Evolutionary conservation across 345 rosid genomes (phyloP).

Genomic region (Chamaenerion angustifolium): DNA sequence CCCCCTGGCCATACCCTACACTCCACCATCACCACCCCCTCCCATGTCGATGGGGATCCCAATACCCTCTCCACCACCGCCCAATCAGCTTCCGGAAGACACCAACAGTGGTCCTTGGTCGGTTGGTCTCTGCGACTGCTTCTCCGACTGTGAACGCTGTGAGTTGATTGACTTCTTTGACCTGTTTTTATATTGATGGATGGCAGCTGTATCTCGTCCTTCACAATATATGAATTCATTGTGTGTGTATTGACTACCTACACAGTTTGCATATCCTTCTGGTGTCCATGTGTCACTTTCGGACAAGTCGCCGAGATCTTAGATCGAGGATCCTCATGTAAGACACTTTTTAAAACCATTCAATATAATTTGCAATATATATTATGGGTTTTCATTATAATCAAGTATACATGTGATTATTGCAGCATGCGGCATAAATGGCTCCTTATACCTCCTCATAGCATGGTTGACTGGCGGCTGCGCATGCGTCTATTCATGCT

Average conservation of each 20-base stretch:
- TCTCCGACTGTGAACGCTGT: slow-evolving; percentile 9
- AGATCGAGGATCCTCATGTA: neutral
- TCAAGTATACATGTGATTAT: neutral
- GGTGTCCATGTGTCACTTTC: neutral
- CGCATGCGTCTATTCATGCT: slow-evolving; percentile 15
- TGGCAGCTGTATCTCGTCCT: no score
- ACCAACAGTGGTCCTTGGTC: slow-evolving; percentile 4
- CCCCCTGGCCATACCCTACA: no score
- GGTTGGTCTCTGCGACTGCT: slow-evolving; percentile 13
- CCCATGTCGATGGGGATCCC: no score
- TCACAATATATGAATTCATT: no score
- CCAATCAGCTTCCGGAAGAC: no score
- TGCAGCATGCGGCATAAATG: slow-evolving; percentile 16
- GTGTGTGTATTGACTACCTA: no score
- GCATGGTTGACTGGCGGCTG: slow-evolving; percentile 14
- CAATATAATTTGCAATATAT: no score
- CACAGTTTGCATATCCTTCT: neutral
- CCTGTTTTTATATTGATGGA: no score
- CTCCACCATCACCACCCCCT: no score
- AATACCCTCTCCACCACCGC: no score
- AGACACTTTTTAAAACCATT: neutral
- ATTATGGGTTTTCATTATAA: no score
- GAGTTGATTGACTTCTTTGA: neutral
- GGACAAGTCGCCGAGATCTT: slow-evolving; percentile 2
- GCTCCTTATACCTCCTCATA: slow-evolving; percentile 19